Conservation (phyloP, 495 filamentous ascomycete species). For the Geopyxis carbonaria region DNA sequence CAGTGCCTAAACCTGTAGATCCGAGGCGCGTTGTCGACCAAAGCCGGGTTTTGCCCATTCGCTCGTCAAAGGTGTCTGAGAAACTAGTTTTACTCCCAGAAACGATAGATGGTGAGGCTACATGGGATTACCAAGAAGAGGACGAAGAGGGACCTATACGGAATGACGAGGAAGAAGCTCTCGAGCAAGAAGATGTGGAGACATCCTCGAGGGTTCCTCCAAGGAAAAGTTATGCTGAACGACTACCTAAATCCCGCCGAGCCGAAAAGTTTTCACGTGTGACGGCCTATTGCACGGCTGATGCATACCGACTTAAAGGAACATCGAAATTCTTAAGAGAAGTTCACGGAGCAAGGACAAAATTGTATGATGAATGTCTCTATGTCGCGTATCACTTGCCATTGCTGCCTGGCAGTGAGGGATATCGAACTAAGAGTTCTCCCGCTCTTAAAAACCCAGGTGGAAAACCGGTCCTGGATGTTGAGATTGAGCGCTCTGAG, state of each 20-base stretch:
- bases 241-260: slow-evolving; percentile 73
- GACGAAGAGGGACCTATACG: slow-evolving; percentile 48
- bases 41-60: slow-evolving; percentile 51
- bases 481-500: slow-evolving; percentile 93
- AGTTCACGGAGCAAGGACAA: slow-evolving; percentile 81
- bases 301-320: slow-evolving; percentile 73
- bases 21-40: slow-evolving; percentile 40
- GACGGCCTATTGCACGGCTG: slow-evolving; percentile 92
- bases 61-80: slow-evolving; percentile 83
- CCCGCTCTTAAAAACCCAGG: slow-evolving; percentile 83
- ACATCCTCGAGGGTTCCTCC: slow-evolving; percentile 7
- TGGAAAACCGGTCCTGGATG: slow-evolving; percentile 79
- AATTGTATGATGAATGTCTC: slow-evolving; percentile 97
- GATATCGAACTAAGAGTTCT: slow-evolving; percentile 73
- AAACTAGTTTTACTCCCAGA: slow-evolving; percentile 92
- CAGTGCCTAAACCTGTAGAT: slow-evolving; percentile 26
- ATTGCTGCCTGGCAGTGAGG: slow-evolving; percentile 64
- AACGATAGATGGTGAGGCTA: slow-evolving; percentile 43
- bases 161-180: slow-evolving; percentile 59
- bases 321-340: slow-evolving; percentile 76
- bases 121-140: slow-evolving; percentile 35
- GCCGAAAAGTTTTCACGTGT: slow-evolving; percentile 76
- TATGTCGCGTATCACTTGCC: slow-evolving; percentile 92
- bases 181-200: slow-evolving; percentile 29
- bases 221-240: slow-evolving; percentile 88